A percentile compares a stretch with the other conserved stretches of the same genome.
Conservation (phyloP, 2,329 filamentous ascomycete genomes). For the Gaeumannomyces tritici region DNA sequence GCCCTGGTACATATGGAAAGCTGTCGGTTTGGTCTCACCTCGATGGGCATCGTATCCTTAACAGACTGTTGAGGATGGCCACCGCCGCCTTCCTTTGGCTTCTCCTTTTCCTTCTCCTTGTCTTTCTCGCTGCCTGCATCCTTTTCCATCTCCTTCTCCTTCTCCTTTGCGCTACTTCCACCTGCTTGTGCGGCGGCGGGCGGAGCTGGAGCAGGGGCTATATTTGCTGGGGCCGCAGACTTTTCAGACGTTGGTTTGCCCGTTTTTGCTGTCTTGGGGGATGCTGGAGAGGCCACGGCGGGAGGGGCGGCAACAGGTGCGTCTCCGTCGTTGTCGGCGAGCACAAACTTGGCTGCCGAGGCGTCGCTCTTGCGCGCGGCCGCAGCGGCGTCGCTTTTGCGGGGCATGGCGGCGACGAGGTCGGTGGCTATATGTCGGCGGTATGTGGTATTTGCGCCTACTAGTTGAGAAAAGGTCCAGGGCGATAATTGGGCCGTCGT, state of each 20-base stretch:
- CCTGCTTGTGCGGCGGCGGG: neutral
- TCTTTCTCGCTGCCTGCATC: neutral
- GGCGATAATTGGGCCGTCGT: neutral
- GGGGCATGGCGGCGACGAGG: constrained; percentile 19
- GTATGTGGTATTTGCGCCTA: no score
- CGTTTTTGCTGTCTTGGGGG: constrained; percentile 6
- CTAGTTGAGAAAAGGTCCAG: neutral
- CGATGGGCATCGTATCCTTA: constrained; percentile 37
- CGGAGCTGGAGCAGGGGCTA: neutral
- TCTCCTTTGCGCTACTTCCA: constrained; percentile 11
- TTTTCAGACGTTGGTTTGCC: constrained; percentile 12
- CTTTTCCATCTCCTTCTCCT: neutral
- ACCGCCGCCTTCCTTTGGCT: constrained; percentile 15
- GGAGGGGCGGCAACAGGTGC: constrained; percentile 5
- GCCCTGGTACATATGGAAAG: neutral
- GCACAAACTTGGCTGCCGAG: constrained; percentile 33
- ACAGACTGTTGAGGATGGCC: constrained; percentile 4
- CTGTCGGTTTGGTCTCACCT: constrained; percentile 27
- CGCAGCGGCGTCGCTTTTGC: constrained; percentile 40
- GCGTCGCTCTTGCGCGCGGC: constrained; percentile 30
- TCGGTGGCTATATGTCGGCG: neutral
- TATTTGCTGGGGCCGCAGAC: constrained; percentile 10
- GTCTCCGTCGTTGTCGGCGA: constrained; percentile 27
- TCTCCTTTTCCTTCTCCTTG: constrained; percentile 23
- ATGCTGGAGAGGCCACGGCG: constrained; percentile 9